A percentile compares a stretch with the other conserved stretches of the same genome.
Conservation (phyloP, 1,139 yeast genomes). For the Pichia sp. region DNA sequence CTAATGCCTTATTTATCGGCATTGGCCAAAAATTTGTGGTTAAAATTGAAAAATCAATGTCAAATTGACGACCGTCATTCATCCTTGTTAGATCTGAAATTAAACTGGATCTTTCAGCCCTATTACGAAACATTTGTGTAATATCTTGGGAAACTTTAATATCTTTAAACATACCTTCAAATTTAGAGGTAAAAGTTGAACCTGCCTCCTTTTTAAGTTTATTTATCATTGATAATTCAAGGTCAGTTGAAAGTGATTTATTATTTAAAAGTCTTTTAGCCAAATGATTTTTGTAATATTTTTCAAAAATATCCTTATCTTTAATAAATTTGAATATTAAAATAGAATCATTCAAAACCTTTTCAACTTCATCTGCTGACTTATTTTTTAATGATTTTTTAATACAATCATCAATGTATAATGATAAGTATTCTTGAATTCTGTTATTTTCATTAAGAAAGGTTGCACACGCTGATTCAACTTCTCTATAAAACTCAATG, state of each 20-base stretch:
- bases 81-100: slow-evolving; percentile 10
- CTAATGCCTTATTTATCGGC: slow-evolving; percentile 49
- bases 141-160: slow-evolving; percentile 61
- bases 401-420: slow-evolving; percentile 67
- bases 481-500: slow-evolving; percentile 44
- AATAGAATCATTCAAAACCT: slow-evolving; percentile 49
- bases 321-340: slow-evolving; percentile 60
- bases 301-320: slow-evolving; percentile 87
- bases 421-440: slow-evolving; percentile 67
- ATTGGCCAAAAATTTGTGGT: slow-evolving; percentile 61
- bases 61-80: slow-evolving; percentile 28
- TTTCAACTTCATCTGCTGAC: slow-evolving; percentile 49
- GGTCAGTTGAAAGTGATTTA: slow-evolving; percentile 30
- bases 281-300: slow-evolving; percentile 75
- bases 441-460: slow-evolving; percentile 54
- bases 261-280: slow-evolving; percentile 63
- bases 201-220: slow-evolving; percentile 77
- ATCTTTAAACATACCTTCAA: slow-evolving; percentile 88
- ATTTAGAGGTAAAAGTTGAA: slow-evolving; percentile 67
- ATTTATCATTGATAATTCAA: slow-evolving; percentile 44
- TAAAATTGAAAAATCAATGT: slow-evolving; percentile 46
- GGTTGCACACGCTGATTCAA: slow-evolving; percentile 57
- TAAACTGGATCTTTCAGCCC: slow-evolving; percentile 2
- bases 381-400: slow-evolving; percentile 53
- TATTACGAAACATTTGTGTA: slow-evolving; percentile 6